Base-by-base conservation (phyloP, 2,329 filamentous ascomycete species). In the Beauveria pseudobassiana region DNA sequence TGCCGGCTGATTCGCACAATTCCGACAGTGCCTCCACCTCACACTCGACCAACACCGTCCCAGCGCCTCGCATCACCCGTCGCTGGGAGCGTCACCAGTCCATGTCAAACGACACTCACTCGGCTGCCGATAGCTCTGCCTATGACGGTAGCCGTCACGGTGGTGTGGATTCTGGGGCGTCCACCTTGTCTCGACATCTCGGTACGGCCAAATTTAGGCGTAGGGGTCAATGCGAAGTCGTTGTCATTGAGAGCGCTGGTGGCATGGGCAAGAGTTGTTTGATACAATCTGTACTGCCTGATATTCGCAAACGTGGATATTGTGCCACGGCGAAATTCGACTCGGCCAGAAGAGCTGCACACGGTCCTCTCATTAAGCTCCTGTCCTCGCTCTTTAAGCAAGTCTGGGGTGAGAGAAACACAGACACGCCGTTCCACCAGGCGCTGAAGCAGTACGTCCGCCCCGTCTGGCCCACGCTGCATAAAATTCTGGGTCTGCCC, bases 311-410 rank as follows among this genome's bases (percentile, higher is more conserved):
- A 51, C 80, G 81, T 63, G 86, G 86, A 3, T 88, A 87, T 68
- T 87, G 84, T 67, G 83, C 85, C 7, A 86, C 83, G 38, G 82
- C 85, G 46, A 88, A 88, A 68, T 88, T 88, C 63, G 86, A 88
- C 67, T 82, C 81, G 0, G 81, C 84, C 0, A 78, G 82, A 65
- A 80, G 80, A 66, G 82, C 79, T 9, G 82, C 86, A 3, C 88
- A 87, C 69, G 85, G 84, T 1, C 85, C 86, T 4, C 72, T 88
- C 45, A 77, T 88, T 28, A 87, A 84, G 71, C 73, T 88, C n/a
- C 72, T 88, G 12, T 87, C 85, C 12, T 87, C 84, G 22, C 74
- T 88, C 18, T 87, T 88, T 72, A 84, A 84, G 67, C 86, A 88
- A 69, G 82, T 87, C 3, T 88, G 85, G 78, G 85, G 85, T 1